These are phyloP conservation scores for Aureobasidium sp. DNA, from an alignment of 2,329 filamentous ascomycete genomes.

Conservation along the genomic window DNA sequence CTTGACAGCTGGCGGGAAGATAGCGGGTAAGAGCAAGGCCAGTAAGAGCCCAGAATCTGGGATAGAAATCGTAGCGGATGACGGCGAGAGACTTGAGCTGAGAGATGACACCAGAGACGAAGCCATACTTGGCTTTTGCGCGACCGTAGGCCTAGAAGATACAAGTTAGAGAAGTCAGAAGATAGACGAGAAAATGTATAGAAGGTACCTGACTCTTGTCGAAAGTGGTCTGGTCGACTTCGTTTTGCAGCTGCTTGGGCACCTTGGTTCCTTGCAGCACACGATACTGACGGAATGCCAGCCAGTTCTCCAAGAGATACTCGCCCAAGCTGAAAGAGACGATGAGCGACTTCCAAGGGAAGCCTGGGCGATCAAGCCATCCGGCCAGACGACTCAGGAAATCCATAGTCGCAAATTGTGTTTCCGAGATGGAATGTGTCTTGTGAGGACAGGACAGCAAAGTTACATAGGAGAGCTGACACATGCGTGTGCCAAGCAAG, in stretches of 20 bases:
- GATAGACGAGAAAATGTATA: conserved; percentile 17
- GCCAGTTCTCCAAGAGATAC: conserved; percentile 81
- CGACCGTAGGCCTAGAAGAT: conserved; percentile 71
- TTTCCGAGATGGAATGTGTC: conserved; percentile 3
- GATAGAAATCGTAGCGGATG: conserved; percentile 84
- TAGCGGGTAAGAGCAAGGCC: conserved; percentile 66
- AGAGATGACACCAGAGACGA: conserved; percentile 71
- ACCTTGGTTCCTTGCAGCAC: conserved; percentile 71
- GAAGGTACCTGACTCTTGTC: conserved; percentile 71
- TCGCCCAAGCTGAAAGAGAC: conserved; percentile 90
- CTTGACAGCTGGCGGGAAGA: conserved; percentile 69
- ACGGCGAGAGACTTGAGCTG: conserved; percentile 84
- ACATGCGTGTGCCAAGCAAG: conserved; percentile 5
- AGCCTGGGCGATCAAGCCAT: conserved; percentile 81
- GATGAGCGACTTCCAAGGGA: conserved; percentile 97
- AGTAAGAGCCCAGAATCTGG: conserved; percentile 79
- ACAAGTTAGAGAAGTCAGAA: conserved; percentile 7
- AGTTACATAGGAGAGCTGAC: not conserved
- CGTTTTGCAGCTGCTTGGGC: conserved; percentile 78
- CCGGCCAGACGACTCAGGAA: conserved; percentile 58
- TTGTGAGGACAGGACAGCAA: not conserved
- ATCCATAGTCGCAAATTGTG: conserved; percentile 21
- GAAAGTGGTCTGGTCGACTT: conserved; percentile 83
- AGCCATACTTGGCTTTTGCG: conserved; percentile 85
- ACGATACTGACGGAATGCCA: conserved; percentile 83